Conservation (phyloP, 129 eudicot genomes). For the Chrysanthemum seticuspe region DNA sequence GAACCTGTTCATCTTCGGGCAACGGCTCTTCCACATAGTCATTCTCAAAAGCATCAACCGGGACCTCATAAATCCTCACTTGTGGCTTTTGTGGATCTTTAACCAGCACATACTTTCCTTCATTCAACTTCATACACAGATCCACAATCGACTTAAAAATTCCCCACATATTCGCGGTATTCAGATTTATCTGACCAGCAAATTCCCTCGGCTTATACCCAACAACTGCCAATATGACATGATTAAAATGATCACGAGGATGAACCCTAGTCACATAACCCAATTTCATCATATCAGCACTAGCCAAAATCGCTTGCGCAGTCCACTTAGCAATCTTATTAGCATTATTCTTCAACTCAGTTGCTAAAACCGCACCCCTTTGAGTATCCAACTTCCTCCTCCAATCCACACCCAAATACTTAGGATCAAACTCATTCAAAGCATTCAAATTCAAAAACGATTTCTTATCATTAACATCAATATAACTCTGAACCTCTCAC, state of each 20-base stretch:
- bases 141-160: constrained; percentile 81
- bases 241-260: constrained; percentile 92
- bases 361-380: constrained; percentile 77
- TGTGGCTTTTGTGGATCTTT: constrained; percentile 83
- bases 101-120: constrained; percentile 73
- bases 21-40: constrained; percentile 82
- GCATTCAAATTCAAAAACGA: constrained; percentile 75
- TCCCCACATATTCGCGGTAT: constrained; percentile 87
- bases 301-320: constrained; percentile 66
- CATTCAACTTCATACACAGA: constrained; percentile 36
- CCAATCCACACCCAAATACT: constrained; percentile 89
- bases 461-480: constrained; percentile 58
- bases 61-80: constrained; percentile 88
- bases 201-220: constrained; percentile 85
- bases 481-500: constrained; percentile 75
- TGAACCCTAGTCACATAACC: constrained; percentile 90
- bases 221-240: constrained; percentile 80
- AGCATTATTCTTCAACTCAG: constrained; percentile 90
- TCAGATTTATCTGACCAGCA: constrained; percentile 85
- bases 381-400: constrained; percentile 42
- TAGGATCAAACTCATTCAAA: constrained; percentile 84
- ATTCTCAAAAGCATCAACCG: constrained; percentile 83
- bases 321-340: constrained; percentile 92
- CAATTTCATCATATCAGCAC: constrained; percentile 93
- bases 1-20: constrained; percentile 90